phyloP scores from a whole-genome alignment of 768 basidiomycete species.

The Glaciozyma martinii region DNA sequence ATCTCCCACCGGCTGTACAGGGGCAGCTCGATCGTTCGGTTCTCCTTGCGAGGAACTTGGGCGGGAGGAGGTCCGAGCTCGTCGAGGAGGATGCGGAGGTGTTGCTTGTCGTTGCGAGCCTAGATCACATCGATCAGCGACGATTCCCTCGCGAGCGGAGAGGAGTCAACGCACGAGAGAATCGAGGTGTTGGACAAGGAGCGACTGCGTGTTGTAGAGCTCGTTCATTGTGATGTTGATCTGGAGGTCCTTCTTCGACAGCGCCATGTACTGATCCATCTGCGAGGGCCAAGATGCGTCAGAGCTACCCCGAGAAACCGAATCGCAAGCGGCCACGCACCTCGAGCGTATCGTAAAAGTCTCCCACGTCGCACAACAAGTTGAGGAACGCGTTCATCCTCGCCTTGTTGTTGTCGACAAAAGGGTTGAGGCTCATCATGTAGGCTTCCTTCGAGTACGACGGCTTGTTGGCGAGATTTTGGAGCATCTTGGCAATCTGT shows the following conservation, averaged over 20 bases:
- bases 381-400: constrained; percentile 97
- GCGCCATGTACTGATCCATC: constrained; percentile 99
- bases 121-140: constrained; percentile 38
- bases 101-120: constrained; percentile 97
- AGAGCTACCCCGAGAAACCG: neutral
- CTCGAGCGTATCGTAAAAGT: constrained; percentile 98
- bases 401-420: constrained; percentile 96
- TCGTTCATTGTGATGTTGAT: constrained; percentile 99
- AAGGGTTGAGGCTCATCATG: constrained; percentile 97
- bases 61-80: constrained; percentile 87
- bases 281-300: constrained; percentile 37
- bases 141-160: neutral
- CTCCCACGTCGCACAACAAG: constrained; percentile 92
- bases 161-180: constrained; percentile 56
- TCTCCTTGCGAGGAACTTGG: constrained; percentile 97
- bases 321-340: constrained; percentile 43
- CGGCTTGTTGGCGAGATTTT: constrained; percentile 97
- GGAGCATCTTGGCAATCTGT: constrained; percentile 98
- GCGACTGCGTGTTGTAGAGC: constrained; percentile 94
- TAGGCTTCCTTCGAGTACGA: constrained; percentile 96
- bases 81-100: constrained; percentile 89
- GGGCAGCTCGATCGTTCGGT: constrained; percentile 79
- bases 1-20: constrained; percentile 99
- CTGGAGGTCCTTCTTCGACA: constrained; percentile 96
- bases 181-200: constrained; percentile 91